Conservation (phyloP, 2,329 filamentous ascomycete species). For the Stagonosporopsis vannaccii region DNA sequence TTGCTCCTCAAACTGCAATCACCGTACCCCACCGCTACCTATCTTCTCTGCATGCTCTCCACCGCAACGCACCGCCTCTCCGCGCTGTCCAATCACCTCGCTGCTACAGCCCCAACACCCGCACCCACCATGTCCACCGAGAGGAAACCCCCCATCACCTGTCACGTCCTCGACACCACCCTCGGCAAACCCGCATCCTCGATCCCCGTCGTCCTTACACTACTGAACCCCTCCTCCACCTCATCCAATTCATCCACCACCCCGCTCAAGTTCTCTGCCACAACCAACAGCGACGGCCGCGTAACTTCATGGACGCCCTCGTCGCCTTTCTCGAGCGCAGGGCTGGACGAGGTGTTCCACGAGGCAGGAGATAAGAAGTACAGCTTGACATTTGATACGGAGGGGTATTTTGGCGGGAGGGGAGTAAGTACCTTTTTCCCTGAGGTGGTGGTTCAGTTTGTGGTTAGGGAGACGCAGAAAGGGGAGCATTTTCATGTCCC, state of each 20-base stretch:
- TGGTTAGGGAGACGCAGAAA: conserved; percentile 54
- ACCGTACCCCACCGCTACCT: not conserved
- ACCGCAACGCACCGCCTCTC: conserved; percentile 28
- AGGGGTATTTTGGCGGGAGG: conserved; percentile 70
- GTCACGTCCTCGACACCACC: conserved; percentile 86
- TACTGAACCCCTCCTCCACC: conserved; percentile 45
- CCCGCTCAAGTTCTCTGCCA: conserved; percentile 66
- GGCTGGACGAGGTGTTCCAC: conserved; percentile 47
- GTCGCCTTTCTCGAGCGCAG: conserved; percentile 52
- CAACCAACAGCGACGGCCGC: conserved; percentile 78
- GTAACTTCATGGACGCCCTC: conserved; percentile 71
- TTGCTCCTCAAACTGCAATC: not conserved
- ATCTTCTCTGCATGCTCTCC: conserved; percentile 26
- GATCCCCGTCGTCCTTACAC: conserved; percentile 71
- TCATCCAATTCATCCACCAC: conserved; percentile 52
- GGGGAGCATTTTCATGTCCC: conserved; percentile 80
- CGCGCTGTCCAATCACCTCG: conserved; percentile 22
- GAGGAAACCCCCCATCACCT: conserved; percentile 70
- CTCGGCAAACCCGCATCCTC: conserved; percentile 71
- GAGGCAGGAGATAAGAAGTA: conserved; percentile 61
- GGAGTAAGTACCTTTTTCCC: conserved; percentile 64
- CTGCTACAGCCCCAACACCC: conserved; percentile 12
- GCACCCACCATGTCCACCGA: conserved; percentile 27
- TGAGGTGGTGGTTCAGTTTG: conserved; percentile 63
- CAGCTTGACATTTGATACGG: conserved; percentile 77